Evolutionary conservation across 306 rosid species (phyloP), one percentile per base, ranked within the genome.

Genomic region (Betula pendula): DNA sequence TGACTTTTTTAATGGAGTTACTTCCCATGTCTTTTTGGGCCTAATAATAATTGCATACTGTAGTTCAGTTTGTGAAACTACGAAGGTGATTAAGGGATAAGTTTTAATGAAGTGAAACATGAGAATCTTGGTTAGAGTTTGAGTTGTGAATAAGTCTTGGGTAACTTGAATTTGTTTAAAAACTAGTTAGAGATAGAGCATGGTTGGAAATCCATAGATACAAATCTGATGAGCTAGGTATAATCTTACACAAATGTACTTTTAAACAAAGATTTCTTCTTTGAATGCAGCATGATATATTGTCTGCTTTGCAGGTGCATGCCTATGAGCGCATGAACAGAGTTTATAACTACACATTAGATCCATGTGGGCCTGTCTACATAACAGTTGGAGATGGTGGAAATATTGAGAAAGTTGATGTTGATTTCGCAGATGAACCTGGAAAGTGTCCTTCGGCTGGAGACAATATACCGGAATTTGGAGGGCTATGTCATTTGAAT

Each of bases 321-420:
- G 96, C 98, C 63, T 94, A 92, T 65, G 98, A 94, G 87, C 81
- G 97, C 66, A 91, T 88, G 93, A 94, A 94, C 71, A 85, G 93
- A 91, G 89, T 91, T 70, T 94, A 85, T 68, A 90, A 94, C 79
- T 94, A 91, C 78, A 87, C 88, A 6, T 75, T 94, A 79, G 97
- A 94, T 85, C 81, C 85, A 24, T 94, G 98, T 77, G 97, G 96
- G 4, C 98, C 94, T 3, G 77, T 91, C 81, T 89, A 90, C 87
- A 85, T 94, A 77, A 94, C 88, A 59, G 96, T 91, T 77, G 98
- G 98, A 85, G 98, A 94, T 72, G 94, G 94, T 55, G 98, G 98
- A 75, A 94, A 94, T 77, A 92, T 94, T 68, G 98, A 94, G 85
- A 35, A 90, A 83, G 92, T 94, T 72, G 96, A 89, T 31, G 98